Evolutionary conservation across 257 asterid genomes (phyloP), one percentile per base, ranked within the genome.

Genomic region (Verbascum thapsus): DNA sequence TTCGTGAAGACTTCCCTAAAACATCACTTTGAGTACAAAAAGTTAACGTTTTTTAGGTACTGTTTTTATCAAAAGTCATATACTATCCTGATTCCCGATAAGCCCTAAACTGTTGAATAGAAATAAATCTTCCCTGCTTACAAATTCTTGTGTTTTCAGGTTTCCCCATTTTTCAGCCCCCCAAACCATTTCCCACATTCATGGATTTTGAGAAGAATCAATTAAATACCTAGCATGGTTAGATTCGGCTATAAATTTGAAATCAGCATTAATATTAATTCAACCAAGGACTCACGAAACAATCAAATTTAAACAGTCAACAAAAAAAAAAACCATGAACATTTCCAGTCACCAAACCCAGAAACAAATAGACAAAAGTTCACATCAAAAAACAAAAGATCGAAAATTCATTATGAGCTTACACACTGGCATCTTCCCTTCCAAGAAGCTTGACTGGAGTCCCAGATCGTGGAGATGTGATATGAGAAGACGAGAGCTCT

Each of bases 371-470:
- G 13, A 64, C 45, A 42, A 53, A 34, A 10, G 12, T 66, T n/a
- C 71, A 30, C 38, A 53, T 58, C 19, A 43, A 8, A 61, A 66
- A 47, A 2, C 38, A 26, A 26, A 73, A 35, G 16, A 57, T 55
- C 23, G 32, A 26, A 26, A 69, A 61, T 8, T 58, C 40, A 55
- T 41, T 13, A 30, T 15, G 41, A 67, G 80, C 99, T 87, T 77
- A 94, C 99, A 94, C 99, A 69, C 97, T 94, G 51, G 99, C 97
- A 74, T 94, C 99, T 83, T 94, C 97, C 68, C 99, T 85, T 66
- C 99, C 99, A 41, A 94, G 95, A 63, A 94, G 99, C 83, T 94
- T 94, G 54, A 94, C 99, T 1, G 99, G 99, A 72, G 99, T 94
- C 70, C 99, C 99, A 39, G 99, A 87, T 30, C 96, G 96, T 0